Conservation (phyloP, 495 filamentous ascomycete species). For the Tuber indicum region DNA sequence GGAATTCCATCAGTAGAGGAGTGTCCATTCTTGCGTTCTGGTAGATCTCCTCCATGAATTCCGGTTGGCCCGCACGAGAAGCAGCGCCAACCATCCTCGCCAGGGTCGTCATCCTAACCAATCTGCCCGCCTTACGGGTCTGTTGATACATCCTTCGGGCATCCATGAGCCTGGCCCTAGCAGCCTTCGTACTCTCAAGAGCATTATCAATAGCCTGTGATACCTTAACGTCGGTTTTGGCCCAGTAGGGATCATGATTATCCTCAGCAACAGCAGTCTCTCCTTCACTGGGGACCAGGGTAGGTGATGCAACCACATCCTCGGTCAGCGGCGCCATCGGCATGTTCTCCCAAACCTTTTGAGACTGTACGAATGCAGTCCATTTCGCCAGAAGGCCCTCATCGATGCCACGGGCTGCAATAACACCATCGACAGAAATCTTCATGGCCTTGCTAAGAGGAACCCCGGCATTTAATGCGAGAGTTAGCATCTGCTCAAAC, state of each 20-base stretch:
- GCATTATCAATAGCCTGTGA: slow-evolving; percentile 83
- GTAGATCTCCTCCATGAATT: slow-evolving; percentile 77
- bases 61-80: slow-evolving; percentile 63
- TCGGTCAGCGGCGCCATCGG: slow-evolving; percentile 33
- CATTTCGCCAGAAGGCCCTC: slow-evolving; percentile 46
- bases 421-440: slow-evolving; percentile 24
- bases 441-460: slow-evolving; percentile 22
- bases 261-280: slow-evolving; percentile 56
- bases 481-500: slow-evolving; percentile 36
- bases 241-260: slow-evolving; percentile 79
- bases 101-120: slow-evolving; percentile 92
- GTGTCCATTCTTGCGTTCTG: slow-evolving; percentile 81
- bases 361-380: slow-evolving; percentile 40
- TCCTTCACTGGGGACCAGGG: slow-evolving; percentile 32
- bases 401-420: slow-evolving; percentile 42
- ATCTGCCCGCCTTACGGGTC: slow-evolving; percentile 83
- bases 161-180: slow-evolving; percentile 68
- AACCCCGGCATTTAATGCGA: slow-evolving; percentile 27
- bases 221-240: slow-evolving; percentile 83
- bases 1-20: slow-evolving; percentile 71
- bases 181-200: slow-evolving; percentile 61
- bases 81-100: slow-evolving; percentile 89
- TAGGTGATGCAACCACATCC: slow-evolving; percentile 22
- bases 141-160: slow-evolving; percentile 76
- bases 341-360: slow-evolving; percentile 22